A percentile compares a stretch with the other conserved stretches of the same genome.
phyloP scores from a whole-genome alignment of 306 rosid genomes.

The Acmispon strigosus region DNA sequence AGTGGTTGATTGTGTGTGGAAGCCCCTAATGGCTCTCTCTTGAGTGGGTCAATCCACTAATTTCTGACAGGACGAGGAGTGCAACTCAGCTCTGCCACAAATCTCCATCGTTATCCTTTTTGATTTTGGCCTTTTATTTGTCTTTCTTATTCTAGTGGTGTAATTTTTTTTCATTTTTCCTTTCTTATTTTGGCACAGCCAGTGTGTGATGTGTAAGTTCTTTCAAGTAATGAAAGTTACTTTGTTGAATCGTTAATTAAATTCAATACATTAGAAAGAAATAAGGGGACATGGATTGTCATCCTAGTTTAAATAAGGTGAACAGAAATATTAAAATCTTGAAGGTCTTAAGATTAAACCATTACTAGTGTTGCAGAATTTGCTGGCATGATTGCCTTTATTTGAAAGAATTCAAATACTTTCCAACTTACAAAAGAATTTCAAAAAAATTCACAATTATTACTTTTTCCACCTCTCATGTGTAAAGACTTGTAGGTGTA shows the following conservation, averaged over 20 bases:
- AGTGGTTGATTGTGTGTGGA: neutral
- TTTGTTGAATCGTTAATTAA: neutral
- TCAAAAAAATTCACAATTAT: too few species aligned
- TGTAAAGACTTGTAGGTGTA: too few species aligned
- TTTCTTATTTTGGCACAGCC: neutral
- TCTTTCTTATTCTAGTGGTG: neutral
- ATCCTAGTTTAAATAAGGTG: too few species aligned
- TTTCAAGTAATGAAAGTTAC: neutral
- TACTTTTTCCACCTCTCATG: too few species aligned
- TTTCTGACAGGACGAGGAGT: neutral
- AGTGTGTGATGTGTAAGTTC: neutral
- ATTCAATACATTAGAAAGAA: too few species aligned
- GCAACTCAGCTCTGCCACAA: constrained; percentile 20
- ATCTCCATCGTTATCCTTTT: constrained; percentile 26
- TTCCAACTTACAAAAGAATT: too few species aligned
- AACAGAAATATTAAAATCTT: too few species aligned
- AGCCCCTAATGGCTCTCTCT: neutral
- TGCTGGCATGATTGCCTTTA: too few species aligned
- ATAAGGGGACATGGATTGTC: too few species aligned
- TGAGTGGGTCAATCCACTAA: neutral
- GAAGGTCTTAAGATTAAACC: too few species aligned
- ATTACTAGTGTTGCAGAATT: too few species aligned
- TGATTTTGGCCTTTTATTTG: neutral
- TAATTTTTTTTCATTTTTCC: neutral
- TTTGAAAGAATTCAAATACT: too few species aligned